Percentiles rank a stretch among this genome's conserved stretches.
phyloP scores from a whole-genome alignment of 805 yeast genomes.

The Ogataea neopini region DNA sequence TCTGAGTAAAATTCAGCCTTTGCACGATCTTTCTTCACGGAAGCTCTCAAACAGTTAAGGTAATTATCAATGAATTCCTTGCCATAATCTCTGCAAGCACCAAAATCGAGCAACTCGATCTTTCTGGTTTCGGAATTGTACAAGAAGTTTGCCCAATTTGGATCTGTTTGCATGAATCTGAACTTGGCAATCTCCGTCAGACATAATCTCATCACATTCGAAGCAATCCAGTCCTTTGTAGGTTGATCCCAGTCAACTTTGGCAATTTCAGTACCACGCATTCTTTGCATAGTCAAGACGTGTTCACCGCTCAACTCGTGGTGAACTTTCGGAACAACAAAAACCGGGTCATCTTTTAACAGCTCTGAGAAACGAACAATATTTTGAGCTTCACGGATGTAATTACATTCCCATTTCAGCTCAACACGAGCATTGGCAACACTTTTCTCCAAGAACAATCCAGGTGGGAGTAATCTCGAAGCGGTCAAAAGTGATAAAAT shows the following conservation, averaged over 20 bases:
- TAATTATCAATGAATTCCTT: conserved; percentile 69
- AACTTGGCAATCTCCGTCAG: conserved; percentile 80
- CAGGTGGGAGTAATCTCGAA: conserved; percentile 83
- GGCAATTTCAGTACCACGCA: conserved; percentile 81
- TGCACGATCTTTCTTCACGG: conserved; percentile 65
- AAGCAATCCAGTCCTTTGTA: conserved; percentile 77
- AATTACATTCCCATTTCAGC: conserved; percentile 97
- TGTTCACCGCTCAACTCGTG: conserved; percentile 77
- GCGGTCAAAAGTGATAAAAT: conserved; percentile 81
- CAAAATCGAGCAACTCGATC: conserved; percentile 90
- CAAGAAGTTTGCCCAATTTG: conserved; percentile 97
- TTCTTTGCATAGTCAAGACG: conserved; percentile 84
- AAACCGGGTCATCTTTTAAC: conserved; percentile 59
- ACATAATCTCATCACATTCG: conserved; percentile 83
- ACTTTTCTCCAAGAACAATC: conserved; percentile 87
- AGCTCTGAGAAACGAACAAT: conserved; percentile 67
- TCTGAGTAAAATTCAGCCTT: conserved; percentile 64
- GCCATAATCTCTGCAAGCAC: conserved; percentile 84
- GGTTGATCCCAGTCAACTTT: conserved; percentile 76
- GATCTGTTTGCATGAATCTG: conserved; percentile 97
- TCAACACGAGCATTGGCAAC: conserved; percentile 92
- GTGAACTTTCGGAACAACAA: conserved; percentile 79
- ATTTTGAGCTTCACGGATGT: conserved; percentile 81
- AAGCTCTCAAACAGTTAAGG: conserved; percentile 69
- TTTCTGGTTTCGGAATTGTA: conserved; percentile 70